These are phyloP conservation scores for Rhodamnia argentea DNA, from an alignment of 345 rosid species.

Conservation along the genomic window DNA sequence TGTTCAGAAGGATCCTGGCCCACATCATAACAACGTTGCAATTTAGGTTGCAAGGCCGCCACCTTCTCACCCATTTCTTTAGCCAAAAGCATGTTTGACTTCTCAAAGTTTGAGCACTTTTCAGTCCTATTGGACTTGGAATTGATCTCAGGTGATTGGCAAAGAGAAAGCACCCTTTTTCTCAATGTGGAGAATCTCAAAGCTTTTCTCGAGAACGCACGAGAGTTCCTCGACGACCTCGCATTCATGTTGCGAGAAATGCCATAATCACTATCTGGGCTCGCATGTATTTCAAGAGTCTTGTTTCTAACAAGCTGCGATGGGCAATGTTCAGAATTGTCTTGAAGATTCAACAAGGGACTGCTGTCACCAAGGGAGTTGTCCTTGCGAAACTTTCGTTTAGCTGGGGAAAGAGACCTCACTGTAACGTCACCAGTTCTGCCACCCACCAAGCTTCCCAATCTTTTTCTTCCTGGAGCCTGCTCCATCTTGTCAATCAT, in stretches of 20 bases:
- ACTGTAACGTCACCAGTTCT: conserved; percentile 7
- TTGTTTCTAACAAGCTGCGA: conserved; percentile 23
- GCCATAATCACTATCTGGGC: conserved; percentile 5
- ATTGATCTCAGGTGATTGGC: conserved; percentile 16
- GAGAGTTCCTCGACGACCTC: conserved; percentile 8
- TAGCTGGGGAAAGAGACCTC: conserved; percentile 11
- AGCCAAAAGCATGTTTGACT: conserved; percentile 15
- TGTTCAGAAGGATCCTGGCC: neutral
- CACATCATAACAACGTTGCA: neutral
- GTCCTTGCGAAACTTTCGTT: conserved; percentile 17
- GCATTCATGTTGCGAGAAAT: conserved; percentile 4
- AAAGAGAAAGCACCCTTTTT: conserved; percentile 19
- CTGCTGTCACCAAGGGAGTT: conserved; percentile 9
- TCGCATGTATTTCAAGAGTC: conserved; percentile 5
- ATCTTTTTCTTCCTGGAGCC: conserved; percentile 29
- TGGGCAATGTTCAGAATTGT: conserved; percentile 13
- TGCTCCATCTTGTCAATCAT: conserved; percentile 8
- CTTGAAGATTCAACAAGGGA: conserved; percentile 12
- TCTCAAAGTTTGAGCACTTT: conserved; percentile 18
- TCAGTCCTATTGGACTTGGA: conserved; percentile 12
- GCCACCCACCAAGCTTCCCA: conserved; percentile 19
- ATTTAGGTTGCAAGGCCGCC: conserved; percentile 19
- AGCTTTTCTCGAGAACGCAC: conserved; percentile 15
- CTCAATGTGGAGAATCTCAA: conserved; percentile 21
- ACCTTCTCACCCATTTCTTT: conserved; percentile 20